Conservation (phyloP, 768 basidiomycete species). For the Thelephora ganbajun region DNA sequence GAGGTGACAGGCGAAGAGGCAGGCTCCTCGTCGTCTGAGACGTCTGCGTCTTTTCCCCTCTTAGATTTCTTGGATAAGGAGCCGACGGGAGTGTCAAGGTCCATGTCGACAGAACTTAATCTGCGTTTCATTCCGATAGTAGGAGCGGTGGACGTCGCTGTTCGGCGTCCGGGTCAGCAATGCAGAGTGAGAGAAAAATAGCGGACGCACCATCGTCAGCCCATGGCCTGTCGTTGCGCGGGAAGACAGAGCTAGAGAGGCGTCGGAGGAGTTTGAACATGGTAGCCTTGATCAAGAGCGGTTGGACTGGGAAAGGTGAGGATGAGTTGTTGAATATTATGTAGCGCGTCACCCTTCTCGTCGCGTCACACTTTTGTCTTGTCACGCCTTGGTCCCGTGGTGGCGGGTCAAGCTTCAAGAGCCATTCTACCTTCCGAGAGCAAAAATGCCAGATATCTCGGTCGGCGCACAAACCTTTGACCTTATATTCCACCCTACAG, state of each 20-base stretch:
- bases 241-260: conserved; percentile 55
- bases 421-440: no score
- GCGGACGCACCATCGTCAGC: conserved; percentile 53
- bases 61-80: conserved; percentile 24
- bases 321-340: conserved; percentile 5
- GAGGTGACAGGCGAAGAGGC: conserved; percentile 10
- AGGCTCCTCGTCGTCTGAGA: conserved; percentile 10
- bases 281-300: no score
- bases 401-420: no score
- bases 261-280: conserved; percentile 67
- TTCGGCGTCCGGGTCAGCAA: not conserved
- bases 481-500: conserved; percentile 70
- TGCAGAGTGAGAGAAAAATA: conserved; percentile 2
- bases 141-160: conserved; percentile 67
- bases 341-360: no score
- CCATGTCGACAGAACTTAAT: conserved; percentile 31
- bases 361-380: no score
- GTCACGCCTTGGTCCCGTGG: no score
- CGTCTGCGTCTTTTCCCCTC: conserved; percentile 24
- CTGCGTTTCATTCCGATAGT: conserved; percentile 55
- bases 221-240: conserved; percentile 65
- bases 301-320: no score
- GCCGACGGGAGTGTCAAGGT: conserved; percentile 24
- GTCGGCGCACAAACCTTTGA: conserved; percentile 79
- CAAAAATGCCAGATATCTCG: conserved; percentile 44